Conservation (phyloP, 176 grass and related monocot species). For the Oryza glaberrima region DNA sequence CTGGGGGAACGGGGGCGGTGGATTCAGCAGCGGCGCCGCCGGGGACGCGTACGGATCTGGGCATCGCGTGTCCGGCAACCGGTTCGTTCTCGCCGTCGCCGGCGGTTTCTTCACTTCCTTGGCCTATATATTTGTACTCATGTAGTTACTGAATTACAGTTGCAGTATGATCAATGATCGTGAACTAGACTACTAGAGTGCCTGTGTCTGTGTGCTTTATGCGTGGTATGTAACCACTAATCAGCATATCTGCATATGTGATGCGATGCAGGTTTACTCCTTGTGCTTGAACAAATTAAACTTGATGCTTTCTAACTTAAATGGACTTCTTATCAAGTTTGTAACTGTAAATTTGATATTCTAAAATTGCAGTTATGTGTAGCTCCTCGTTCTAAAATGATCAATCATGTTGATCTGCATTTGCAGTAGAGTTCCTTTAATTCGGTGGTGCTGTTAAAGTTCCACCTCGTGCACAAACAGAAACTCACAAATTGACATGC, state of each 20-base stretch:
- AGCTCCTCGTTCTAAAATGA: background rate
- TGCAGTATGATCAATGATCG: background rate
- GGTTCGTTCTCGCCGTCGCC: background rate
- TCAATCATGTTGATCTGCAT: background rate
- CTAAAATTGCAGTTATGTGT: background rate
- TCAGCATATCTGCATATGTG: background rate
- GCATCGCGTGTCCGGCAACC: background rate
- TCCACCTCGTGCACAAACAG: background rate
- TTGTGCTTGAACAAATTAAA: background rate
- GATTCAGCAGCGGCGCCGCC: constrained; percentile 10
- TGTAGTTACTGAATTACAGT: constrained; percentile 28
- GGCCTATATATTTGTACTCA: constrained; percentile 23
- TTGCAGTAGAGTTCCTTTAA: background rate
- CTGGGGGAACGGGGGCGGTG: constrained; percentile 54
- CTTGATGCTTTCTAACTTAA: background rate
- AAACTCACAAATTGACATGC: background rate
- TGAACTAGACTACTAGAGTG: background rate
- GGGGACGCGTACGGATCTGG: background rate
- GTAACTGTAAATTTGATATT: constrained; percentile 6
- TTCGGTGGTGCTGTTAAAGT: background rate
- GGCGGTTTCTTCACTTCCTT: constrained; percentile 20
- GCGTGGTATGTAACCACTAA: background rate
- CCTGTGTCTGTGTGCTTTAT: background rate
- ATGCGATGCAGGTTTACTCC: background rate
- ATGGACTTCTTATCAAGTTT: background rate